Conservation (phyloP, 179 eudicot species). For the Beta lomatogona region DNA sequence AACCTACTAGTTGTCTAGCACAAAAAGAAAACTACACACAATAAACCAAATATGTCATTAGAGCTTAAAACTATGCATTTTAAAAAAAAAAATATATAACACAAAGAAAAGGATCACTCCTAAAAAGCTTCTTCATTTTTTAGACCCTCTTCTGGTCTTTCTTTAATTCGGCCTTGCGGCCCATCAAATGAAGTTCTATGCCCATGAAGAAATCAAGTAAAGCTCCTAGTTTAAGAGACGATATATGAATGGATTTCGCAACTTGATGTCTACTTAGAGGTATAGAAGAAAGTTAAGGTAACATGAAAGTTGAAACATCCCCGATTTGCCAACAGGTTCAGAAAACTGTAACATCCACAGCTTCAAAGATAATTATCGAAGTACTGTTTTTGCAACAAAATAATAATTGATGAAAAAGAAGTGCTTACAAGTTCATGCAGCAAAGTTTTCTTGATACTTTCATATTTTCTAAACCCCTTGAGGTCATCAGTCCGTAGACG, state of each 20-base stretch:
- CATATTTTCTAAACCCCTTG: constrained; percentile 90
- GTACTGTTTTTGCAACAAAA: background rate
- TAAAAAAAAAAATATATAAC: too few relatives aligned
- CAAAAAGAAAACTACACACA: background rate
- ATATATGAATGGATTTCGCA: background rate
- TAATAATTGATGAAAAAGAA: constrained; percentile 4
- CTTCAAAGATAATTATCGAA: background rate
- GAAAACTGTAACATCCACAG: background rate
- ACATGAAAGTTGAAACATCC: background rate
- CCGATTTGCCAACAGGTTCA: background rate
- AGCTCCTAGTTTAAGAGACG: background rate
- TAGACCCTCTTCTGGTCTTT: too few relatives aligned
- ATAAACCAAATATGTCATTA: background rate
- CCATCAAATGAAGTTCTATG: too few relatives aligned
- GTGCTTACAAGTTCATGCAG: constrained; percentile 85
- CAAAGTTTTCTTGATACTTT: constrained; percentile 79
- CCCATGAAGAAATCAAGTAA: background rate
- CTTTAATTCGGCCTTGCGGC: too few relatives aligned
- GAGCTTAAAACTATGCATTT: background rate
- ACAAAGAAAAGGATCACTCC: background rate
- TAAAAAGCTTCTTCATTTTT: background rate
- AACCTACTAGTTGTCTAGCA: background rate
- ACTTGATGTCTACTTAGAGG: background rate
- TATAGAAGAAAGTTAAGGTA: background rate
- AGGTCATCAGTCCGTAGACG: constrained; percentile 96